Evolutionary conservation across 2,329 filamentous ascomycete species (phyloP).

Genomic region (Colletotrichum cordylinicola): DNA sequence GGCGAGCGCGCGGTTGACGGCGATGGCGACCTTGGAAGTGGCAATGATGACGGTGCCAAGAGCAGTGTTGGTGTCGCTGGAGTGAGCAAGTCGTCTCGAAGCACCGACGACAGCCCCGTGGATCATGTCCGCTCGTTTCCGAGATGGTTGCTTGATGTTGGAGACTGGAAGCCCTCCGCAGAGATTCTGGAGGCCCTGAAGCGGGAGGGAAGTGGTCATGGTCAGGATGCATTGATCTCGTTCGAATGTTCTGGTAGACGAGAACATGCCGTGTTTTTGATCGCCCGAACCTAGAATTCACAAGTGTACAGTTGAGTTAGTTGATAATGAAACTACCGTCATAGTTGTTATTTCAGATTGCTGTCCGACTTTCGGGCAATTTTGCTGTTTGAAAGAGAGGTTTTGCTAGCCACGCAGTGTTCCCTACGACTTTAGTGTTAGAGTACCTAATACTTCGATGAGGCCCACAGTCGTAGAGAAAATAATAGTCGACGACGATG

Average conservation of each 20-base stretch:
- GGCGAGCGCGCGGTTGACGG: accelerated
- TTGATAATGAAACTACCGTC: accelerated
- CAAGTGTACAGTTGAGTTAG: not conserved
- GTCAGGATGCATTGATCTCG: not conserved
- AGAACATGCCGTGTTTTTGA: not conserved
- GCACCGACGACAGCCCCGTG: not conserved
- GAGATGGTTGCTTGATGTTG: not conserved
- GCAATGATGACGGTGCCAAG: not conserved
- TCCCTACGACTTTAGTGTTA: too few species aligned
- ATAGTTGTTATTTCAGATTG: not conserved
- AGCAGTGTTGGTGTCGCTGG: not conserved
- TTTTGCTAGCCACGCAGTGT: too few species aligned
- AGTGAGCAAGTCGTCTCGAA: not conserved
- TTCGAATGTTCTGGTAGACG: not conserved
- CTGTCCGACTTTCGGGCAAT: not conserved
- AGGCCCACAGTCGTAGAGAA: too few species aligned
- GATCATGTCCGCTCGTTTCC: not conserved
- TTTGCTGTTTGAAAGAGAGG: accelerated
- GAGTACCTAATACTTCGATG: too few species aligned
- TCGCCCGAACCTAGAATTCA: accelerated
- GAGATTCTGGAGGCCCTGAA: not conserved
- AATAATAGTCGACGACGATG: too few species aligned
- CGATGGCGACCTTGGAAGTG: not conserved
- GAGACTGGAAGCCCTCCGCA: not conserved
- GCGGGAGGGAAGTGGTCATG: not conserved